A percentile compares a stretch with the other conserved stretches of the same genome.
These are phyloP conservation scores for Alternaria incomplexa DNA, from an alignment of 2,329 filamentous ascomycete species.

Conservation along the genomic window DNA sequence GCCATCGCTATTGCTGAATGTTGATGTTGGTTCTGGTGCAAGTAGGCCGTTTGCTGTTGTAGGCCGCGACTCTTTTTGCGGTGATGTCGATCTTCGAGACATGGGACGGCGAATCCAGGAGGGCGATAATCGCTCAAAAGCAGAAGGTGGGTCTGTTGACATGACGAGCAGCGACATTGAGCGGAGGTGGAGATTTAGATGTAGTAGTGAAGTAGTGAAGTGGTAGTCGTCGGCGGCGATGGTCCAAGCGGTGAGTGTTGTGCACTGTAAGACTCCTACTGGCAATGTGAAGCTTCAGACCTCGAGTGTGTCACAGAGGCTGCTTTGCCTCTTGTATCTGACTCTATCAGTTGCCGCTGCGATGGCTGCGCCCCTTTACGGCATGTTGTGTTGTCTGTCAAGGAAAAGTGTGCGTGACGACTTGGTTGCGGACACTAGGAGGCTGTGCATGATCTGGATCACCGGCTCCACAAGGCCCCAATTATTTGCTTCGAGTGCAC, in stretches of 20 bases:
- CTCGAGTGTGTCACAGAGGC: conserved; percentile 5
- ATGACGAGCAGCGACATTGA: conserved; percentile 38
- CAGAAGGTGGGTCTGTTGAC: conserved; percentile 26
- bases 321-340: conserved; percentile 11
- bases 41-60: conserved; percentile 20
- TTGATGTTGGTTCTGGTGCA: conserved; percentile 21
- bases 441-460: conserved; percentile 21
- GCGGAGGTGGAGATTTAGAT: not conserved
- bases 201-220: not conserved
- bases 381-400: conserved; percentile 4
- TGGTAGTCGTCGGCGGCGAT: not conserved
- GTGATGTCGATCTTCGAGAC: conserved; percentile 19
- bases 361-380: conserved; percentile 17
- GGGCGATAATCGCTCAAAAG: conserved; percentile 30
- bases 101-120: conserved; percentile 31
- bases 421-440: conserved; percentile 9
- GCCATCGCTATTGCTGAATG: conserved; percentile 35
- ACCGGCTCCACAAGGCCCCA: conserved; percentile 10
- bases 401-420: conserved; percentile 10
- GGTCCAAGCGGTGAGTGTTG: conserved; percentile 2
- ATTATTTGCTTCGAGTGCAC: conserved; percentile 4
- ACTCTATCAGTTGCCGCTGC: conserved; percentile 9
- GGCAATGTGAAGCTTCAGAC: not conserved
- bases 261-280: not conserved
- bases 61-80: conserved; percentile 22